Base-by-base conservation (phyloP, 2,329 filamentous ascomycete species). In the Phaeosphaeria sp. region DNA sequence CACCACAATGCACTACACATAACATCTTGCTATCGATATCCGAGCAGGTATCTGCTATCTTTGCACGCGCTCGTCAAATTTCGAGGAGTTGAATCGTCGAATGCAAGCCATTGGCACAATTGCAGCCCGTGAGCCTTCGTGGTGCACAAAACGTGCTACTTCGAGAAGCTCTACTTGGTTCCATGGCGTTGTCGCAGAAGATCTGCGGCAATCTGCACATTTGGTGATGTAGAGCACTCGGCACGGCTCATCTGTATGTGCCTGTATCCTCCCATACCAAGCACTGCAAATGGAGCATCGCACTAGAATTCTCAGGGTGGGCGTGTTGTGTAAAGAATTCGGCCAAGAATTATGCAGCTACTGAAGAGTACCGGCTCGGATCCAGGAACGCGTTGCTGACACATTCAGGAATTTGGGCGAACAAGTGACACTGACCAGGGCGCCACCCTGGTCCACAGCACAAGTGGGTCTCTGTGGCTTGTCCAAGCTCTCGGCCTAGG, bases 381-480 rank as follows among this genome's bases (percentile, higher is more conserved):
- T 63, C 60, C 66, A 72, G 67, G 68, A 70, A 73, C 69, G 58
- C 56, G 63, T 50, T 58, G 58, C 46, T 58, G 56, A 36, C 30
- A 36, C 30, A 36, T 36, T 53, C 60, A 57, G 58, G 42, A 53
- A 59, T 58, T 62, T 64, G 63, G 63, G 63, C 65, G 60, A 60
- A 65, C 62, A 56, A 63, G 63, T 69, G 60, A 65, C 66, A 63
- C 60, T 48, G 60, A 71, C 71, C 69, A 62, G 70, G 68, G 61
- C 39, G 21, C n/a, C 42, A 63, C 70, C 69, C 62, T 71, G 69
- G 46, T 64, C 65, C 57, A 64, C 30, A 36, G 62, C 48, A 49
- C 58, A 23, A 58, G 58, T 62, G 56, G 65, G 59, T 56, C 52
- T 63, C 11, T 44, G 66, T 74, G 71, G 71, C 71, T 68, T 56